Conservation (phyloP, 2,329 filamentous ascomycete species). For the Trichoderma sp. region DNA sequence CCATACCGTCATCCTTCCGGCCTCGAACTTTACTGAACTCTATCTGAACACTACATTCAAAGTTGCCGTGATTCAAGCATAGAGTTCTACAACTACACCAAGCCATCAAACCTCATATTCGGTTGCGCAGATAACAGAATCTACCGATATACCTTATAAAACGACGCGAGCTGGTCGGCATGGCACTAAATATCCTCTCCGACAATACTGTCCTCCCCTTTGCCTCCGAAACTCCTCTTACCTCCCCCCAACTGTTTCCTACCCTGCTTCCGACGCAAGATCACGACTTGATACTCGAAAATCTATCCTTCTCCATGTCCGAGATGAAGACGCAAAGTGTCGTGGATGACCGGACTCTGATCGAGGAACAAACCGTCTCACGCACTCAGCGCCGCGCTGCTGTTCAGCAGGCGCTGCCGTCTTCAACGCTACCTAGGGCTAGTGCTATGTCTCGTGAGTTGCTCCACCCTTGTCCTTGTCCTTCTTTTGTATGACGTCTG, state of each 20-base stretch:
- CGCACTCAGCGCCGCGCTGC: neutral
- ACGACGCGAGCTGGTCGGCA: neutral
- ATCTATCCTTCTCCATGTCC: neutral
- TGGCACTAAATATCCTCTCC: neutral
- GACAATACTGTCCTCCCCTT: neutral
- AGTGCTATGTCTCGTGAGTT: neutral
- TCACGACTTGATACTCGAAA: neutral
- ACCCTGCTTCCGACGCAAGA: neutral
- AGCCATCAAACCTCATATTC: neutral
- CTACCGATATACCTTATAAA: neutral
- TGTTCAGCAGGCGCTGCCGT: neutral
- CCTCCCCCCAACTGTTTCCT: neutral
- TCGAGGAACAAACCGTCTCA: neutral
- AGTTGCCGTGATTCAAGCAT: neutral
- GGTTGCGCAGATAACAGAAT: neutral
- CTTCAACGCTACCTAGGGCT: neutral
- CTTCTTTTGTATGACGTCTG: neutral
- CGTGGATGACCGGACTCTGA: neutral
- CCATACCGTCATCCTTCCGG: neutral
- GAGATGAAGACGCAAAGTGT: neutral
- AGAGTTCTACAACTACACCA: neutral
- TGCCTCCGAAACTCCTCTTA: neutral
- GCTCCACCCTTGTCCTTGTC: neutral
- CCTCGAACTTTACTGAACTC: neutral
- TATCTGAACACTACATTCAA: neutral